Conservation (phyloP, 140 eudicot species). For the Anethum foeniculum region DNA sequence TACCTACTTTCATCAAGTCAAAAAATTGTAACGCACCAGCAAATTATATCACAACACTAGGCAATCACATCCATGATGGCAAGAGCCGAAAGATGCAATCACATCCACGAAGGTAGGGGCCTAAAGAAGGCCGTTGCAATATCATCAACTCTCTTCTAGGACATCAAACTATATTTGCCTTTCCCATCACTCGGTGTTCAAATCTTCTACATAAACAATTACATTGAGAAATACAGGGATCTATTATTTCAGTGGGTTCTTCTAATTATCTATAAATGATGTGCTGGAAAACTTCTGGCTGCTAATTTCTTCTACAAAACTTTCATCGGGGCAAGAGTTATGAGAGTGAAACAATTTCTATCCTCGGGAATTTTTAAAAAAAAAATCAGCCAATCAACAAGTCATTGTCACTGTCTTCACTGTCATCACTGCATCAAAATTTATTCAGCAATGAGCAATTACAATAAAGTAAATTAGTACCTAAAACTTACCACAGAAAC, state of each 20-base stretch:
- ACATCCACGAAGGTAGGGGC: background rate
- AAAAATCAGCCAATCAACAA: constrained; percentile 38
- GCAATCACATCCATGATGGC: background rate
- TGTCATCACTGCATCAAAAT: constrained; percentile 51
- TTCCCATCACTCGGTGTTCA: background rate
- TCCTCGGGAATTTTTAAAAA: background rate
- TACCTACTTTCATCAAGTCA: background rate
- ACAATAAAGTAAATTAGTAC: background rate
- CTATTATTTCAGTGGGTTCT: background rate
- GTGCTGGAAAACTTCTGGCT: background rate
- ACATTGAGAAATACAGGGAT: background rate
- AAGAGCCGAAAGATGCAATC: background rate
- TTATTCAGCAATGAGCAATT: background rate
- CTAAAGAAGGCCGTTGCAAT: background rate
- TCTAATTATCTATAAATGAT: background rate
- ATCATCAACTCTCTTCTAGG: background rate
- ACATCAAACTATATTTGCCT: background rate
- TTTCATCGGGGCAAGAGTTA: background rate
- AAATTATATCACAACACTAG: background rate
- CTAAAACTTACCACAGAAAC: background rate
- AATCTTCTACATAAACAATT: background rate
- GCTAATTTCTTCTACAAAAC: background rate
- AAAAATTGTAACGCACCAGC: background rate
- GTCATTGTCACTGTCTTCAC: constrained; percentile 70
- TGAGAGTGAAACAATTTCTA: background rate